Percentiles rank a stretch among this genome's conserved stretches.
Conservation (phyloP, 768 basidiomycete genomes). For the Strobilomyces dryophilus region DNA sequence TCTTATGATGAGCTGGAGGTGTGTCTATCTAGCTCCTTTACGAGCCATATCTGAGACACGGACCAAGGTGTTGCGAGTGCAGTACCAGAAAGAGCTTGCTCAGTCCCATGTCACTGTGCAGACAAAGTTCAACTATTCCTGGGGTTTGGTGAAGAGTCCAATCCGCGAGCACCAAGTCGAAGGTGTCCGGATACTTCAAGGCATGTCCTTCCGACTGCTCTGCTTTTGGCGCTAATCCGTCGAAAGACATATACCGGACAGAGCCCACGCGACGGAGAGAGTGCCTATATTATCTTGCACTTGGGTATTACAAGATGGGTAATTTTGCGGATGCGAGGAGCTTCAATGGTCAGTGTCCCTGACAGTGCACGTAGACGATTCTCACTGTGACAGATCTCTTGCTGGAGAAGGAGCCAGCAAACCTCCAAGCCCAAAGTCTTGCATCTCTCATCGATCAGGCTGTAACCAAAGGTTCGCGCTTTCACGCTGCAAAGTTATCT, state of each 20-base stretch:
- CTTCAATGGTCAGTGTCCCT: slow-evolving; percentile 73
- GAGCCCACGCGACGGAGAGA: slow-evolving; percentile 87
- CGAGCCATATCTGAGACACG: not conserved
- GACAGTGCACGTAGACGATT: not conserved
- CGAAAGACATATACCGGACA: slow-evolving; percentile 82
- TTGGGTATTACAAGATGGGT: slow-evolving; percentile 95
- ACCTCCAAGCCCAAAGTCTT: slow-evolving; percentile 89
- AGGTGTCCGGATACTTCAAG: slow-evolving; percentile 89
- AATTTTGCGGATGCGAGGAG: slow-evolving; percentile 90
- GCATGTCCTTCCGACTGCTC: slow-evolving; percentile 35
- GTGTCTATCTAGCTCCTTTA: not conserved
- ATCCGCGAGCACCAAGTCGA: slow-evolving; percentile 82
- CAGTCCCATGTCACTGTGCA: slow-evolving; percentile 87
- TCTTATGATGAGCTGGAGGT: slow-evolving; percentile 91
- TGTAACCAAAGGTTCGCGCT: slow-evolving; percentile 66
- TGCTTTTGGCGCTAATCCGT: slow-evolving; percentile 4
- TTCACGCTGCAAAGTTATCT: not conserved
- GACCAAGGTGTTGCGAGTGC: slow-evolving; percentile 70
- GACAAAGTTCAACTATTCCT: slow-evolving; percentile 96
- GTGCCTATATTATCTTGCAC: slow-evolving; percentile 93
- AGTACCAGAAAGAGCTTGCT: slow-evolving; percentile 85
- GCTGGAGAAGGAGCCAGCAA: slow-evolving; percentile 87
- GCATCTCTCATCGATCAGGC: slow-evolving; percentile 81
- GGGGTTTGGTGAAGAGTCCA: slow-evolving; percentile 95
- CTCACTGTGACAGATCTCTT: slow-evolving; percentile 57